A percentile compares a stretch with the other conserved stretches of the same genome.
Evolutionary conservation across 768 basidiomycete species (phyloP).

Genomic region (Suillus fuscotomentosus): DNA sequence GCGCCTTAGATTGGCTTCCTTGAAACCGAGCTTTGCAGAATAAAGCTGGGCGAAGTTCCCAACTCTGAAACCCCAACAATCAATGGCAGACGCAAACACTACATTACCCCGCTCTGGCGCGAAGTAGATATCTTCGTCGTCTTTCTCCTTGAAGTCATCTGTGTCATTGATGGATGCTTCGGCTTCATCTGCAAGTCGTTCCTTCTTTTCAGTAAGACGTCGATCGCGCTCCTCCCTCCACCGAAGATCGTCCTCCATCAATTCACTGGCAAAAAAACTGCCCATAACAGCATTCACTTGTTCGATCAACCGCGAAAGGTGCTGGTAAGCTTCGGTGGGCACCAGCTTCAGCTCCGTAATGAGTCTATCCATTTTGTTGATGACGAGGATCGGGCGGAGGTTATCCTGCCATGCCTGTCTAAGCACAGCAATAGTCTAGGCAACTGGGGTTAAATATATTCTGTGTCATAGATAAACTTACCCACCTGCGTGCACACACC

Average conservation of each 20-base stretch:
- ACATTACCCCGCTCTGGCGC: conserved; percentile 95
- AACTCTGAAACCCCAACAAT: conserved; percentile 97
- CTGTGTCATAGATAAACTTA: conserved; percentile 4
- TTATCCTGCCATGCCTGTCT: conserved; percentile 93
- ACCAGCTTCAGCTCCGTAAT: conserved; percentile 91
- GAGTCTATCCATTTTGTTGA: conserved; percentile 95
- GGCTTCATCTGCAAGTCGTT: conserved; percentile 62
- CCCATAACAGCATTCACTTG: conserved; percentile 99
- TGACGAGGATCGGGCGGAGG: conserved; percentile 87
- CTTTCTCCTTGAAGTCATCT: conserved; percentile 87
- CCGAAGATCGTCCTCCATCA: conserved; percentile 94
- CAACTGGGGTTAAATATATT: neutral
- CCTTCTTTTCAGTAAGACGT: conserved; percentile 74
- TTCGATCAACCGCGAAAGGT: conserved; percentile 90
- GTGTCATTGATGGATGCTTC: conserved; percentile 57
- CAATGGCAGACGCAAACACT: conserved; percentile 92
- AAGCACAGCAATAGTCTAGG: conserved; percentile 90
- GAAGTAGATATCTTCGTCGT: conserved; percentile 97
- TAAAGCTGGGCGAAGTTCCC: conserved; percentile 93
- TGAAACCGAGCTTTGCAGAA: conserved; percentile 85
- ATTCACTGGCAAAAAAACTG: conserved; percentile 87
- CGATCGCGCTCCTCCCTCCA: conserved; percentile 93
- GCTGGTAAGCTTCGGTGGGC: conserved; percentile 91
- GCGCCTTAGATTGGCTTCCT: conserved; percentile 78
- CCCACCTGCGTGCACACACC: conserved; percentile 96